Conservation (phyloP, 176 grass and related monocot genomes). For the Musa beccarii region DNA sequence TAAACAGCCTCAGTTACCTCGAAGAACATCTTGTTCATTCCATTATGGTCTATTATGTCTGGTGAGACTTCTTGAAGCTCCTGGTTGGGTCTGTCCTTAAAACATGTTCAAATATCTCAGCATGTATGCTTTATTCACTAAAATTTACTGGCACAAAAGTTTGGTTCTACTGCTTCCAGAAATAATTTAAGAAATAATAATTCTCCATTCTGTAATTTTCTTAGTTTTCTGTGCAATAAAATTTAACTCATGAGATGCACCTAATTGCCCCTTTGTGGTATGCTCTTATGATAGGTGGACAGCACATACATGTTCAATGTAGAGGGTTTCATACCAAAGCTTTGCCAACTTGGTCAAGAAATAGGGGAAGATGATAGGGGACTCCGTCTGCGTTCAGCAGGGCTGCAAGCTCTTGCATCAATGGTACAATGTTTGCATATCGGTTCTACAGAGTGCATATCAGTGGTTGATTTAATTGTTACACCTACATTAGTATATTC, state of each 20-base stretch:
- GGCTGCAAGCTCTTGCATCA: constrained; percentile 80
- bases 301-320: constrained; percentile 91
- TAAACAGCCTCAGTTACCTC: background rate
- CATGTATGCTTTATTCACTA: no score
- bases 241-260: background rate
- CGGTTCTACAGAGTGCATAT: background rate
- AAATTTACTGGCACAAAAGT: background rate
- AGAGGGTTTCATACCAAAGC: constrained; percentile 84
- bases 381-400: constrained; percentile 53
- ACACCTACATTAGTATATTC: no score
- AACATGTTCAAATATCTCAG: no score
- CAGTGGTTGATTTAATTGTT: background rate
- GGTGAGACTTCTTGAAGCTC: no score
- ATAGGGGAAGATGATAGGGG: constrained; percentile 61
- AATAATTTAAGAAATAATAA: background rate
- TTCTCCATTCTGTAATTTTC: background rate
- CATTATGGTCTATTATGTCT: background rate
- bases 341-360: constrained; percentile 78
- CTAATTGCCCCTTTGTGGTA: constrained; percentile 12
- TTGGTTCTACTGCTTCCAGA: background rate
- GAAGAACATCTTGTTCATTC: background rate
- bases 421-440: constrained; percentile 49
- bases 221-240: background rate
- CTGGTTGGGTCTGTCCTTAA: no score
- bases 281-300: constrained; percentile 57